Evolutionary conservation across 345 rosid species (phyloP), one percentile per base, ranked within the genome.

Genomic region (Pistacia integerrima): DNA sequence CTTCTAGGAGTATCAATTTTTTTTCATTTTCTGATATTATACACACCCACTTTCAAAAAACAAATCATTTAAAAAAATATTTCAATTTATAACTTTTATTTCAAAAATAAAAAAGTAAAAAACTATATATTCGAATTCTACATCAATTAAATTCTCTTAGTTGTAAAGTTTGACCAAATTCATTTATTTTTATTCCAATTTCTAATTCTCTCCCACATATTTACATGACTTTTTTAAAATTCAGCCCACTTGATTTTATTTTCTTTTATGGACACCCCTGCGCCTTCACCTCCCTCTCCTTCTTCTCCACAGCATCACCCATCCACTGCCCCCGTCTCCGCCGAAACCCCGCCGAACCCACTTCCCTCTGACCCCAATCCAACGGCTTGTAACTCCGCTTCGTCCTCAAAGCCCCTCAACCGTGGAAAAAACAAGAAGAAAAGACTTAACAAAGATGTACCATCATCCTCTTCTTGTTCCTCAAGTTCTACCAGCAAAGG

Each of bases 371-470:
- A 84, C 66, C 79, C 79, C 13, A 33, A 75, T 78, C 59, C 72
- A 55, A 48, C 76, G 14, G 66, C 16, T 67, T 52, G 54, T 0
- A 48, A 49, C 71, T 81, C 48, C 44, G 35, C 74, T 18, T 3
- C 76, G 35, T 41, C 74, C 12, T 30, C 76, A 2, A 67, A 71
- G 35, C 62, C 67, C 35, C 22, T 48, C 44, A 67, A 18, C 17
- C 60, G 64, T 11, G 75, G 70, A 22, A 75, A 67, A 64, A 85
- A 75, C 74, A 87, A 54, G 70, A 89, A 81, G 16, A 79, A 83
- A 41, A 64, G 71, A 72, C 69, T 38, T 66, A 20, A n/a, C 18
- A 71, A 75, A 77, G 85, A 76, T 20, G 83, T 17, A 2, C 67
- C 71, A 6, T 70, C 87, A 3, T 81, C 82, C 4, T 82, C 88